Percentiles rank a stretch among this genome's conserved stretches.
Conservation (phyloP, 164 flowering plant species). For the Piper longum region DNA sequence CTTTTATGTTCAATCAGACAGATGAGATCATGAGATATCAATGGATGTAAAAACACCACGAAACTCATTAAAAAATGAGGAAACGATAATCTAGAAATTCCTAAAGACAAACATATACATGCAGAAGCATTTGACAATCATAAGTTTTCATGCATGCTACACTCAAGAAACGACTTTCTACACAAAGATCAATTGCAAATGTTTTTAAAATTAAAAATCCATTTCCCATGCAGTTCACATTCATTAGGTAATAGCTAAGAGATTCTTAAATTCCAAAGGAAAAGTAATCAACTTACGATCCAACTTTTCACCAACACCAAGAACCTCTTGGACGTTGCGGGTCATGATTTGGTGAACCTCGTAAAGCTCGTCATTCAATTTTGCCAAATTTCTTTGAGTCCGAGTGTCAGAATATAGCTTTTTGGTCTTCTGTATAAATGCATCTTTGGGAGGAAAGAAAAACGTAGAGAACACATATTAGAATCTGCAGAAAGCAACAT, state of each 20-base stretch:
- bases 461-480: slow-evolving; percentile 4
- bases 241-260: not conserved
- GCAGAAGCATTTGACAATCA: not conserved
- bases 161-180: not conserved
- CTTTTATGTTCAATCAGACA: too few species aligned
- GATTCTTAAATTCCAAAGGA: not conserved
- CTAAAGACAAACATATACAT: not conserved
- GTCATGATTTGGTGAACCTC: slow-evolving; percentile 98
- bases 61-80: too few species aligned
- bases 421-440: slow-evolving; percentile 87
- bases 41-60: too few species aligned
- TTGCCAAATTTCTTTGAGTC: slow-evolving; percentile 75
- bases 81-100: too few species aligned
- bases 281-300: slow-evolving; percentile 51
- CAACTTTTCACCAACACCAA: slow-evolving; percentile 94
- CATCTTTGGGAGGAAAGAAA: slow-evolving; percentile 30
- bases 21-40: too few species aligned
- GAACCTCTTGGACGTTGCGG: slow-evolving; percentile 94
- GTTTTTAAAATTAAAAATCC: not conserved
- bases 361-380: slow-evolving; percentile 85
- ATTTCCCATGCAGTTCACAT: not conserved
- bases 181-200: too few species aligned
- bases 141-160: not conserved
- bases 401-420: slow-evolving; percentile 81
- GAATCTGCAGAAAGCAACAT: not conserved